Evolutionary conservation across 345 rosid species (phyloP).

Genomic region (Syzygium grande): DNA sequence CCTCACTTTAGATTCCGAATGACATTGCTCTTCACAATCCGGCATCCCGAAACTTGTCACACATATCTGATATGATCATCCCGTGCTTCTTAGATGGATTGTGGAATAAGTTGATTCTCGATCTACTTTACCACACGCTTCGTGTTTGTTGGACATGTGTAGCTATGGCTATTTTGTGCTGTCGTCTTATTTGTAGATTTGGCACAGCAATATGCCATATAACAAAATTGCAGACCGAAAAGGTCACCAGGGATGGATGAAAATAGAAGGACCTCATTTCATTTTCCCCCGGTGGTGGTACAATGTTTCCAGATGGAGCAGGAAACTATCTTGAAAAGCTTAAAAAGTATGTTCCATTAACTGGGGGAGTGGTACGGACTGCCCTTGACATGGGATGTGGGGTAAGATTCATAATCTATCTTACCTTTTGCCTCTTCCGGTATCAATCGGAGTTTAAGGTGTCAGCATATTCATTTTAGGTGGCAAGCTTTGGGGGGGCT

Average conservation of each 20-base stretch:
- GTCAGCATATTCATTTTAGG: constrained; percentile 29
- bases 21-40: not conserved
- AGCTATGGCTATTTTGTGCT: not conserved
- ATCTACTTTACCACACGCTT: not conserved
- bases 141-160: not conserved
- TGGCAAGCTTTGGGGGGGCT: constrained; percentile 96
- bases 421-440: not conserved
- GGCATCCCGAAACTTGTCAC: not conserved
- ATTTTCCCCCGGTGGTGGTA: constrained; percentile 99
- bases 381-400: constrained; percentile 99
- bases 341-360: constrained; percentile 68
- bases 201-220: constrained; percentile 97
- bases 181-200: constrained; percentile 42
- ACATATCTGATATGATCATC: not conserved
- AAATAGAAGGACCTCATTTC: constrained; percentile 72
- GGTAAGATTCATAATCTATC: constrained; percentile 31
- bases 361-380: constrained; percentile 67
- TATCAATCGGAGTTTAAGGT: not conserved
- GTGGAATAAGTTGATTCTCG: not conserved
- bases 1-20: not conserved
- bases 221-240: constrained; percentile 94
- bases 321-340: constrained; percentile 81
- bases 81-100: not conserved
- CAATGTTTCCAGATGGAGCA: constrained; percentile 97
- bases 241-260: constrained; percentile 99